Evolutionary conservation across 2,329 filamentous ascomycete species (phyloP), one percentile per base, ranked within the genome.

Genomic region (Fusarium udum): DNA sequence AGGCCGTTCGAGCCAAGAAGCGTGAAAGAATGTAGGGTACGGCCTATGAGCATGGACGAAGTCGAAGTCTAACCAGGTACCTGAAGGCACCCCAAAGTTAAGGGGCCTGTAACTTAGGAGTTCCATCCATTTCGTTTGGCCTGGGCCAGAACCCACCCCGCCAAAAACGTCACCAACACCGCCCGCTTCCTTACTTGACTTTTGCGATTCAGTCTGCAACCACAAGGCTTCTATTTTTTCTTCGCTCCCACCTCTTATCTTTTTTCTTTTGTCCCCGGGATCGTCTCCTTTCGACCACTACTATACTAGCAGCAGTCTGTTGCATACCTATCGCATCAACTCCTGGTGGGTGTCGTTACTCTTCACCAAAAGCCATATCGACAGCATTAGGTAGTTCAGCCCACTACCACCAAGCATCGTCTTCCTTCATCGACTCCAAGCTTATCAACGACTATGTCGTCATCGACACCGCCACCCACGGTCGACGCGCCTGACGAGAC

Each of bases 401-500:
- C 28, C 57, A 61, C 55, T 43, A 45, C 63, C 43, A 39, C 36
- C 40, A 40, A 40, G 53, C 67, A 61, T 56, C 59, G 40, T 73
- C 48, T 56, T 67, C 51, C 59, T 64, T 59, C 51, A 57, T 52
- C 58, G 34, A 43, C 39, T 20, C 43, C 45, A 71, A 59, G 61
- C 45, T 67, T 69, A 63, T 72, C 63, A 68, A 64, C 78, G 71
- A 79, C 69, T 71, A 82, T 83, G 83, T 80, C 83, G 80, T 81
- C 82, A 75, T 80, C 82, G 74, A 72, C 79, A 74, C 75, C 78
- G 69, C 80, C 76, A 61, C 77, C 78, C 56, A 77, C 71, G 64
- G 78, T 77, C 70, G 81, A 81, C 40, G 71, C 80, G 37, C 75
- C 83, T 22, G 86, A 87, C 64, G 86, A 87, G 75, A 73, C 80